A percentile compares a stretch with the other conserved stretches of the same genome.
Conservation (phyloP, 2,329 filamentous ascomycete species). For the Penicillium brasilianum region DNA sequence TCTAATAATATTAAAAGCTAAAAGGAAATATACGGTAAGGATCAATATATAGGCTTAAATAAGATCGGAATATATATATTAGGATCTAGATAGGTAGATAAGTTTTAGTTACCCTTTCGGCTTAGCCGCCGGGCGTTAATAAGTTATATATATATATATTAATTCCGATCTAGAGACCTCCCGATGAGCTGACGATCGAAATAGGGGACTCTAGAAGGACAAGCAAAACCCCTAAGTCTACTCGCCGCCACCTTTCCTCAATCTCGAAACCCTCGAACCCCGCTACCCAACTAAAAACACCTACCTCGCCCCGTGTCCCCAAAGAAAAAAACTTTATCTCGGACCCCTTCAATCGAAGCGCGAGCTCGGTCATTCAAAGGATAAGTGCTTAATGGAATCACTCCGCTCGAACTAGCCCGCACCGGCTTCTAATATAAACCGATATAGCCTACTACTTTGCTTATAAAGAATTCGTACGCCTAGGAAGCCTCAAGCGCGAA, state of each 20-base stretch:
- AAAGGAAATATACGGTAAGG: no score
- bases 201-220: no score
- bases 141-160: no score
- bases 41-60: no score
- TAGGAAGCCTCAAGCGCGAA: constrained; percentile 9
- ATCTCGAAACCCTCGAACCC: not conserved
- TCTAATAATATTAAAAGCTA: no score
- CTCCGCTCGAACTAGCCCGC: constrained; percentile 14
- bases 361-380: constrained; percentile 15
- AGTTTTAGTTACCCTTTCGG: no score
- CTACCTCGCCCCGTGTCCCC: not conserved
- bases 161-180: no score
- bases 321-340: constrained; percentile 12
- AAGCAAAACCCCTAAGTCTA: no score
- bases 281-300: not conserved
- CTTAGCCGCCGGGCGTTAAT: no score
- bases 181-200: no score
- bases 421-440: constrained; percentile 13
- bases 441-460: constrained; percentile 18
- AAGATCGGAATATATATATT: no score
- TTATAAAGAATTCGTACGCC: constrained; percentile 5
- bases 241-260: not conserved
- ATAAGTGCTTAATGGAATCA: constrained; percentile 11
- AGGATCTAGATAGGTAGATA: no score
- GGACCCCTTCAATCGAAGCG: constrained; percentile 14